These are phyloP conservation scores for rapeseed (Brassica napus) DNA, from an alignment of 345 rosid species.

Conservation along the genomic window DNA sequence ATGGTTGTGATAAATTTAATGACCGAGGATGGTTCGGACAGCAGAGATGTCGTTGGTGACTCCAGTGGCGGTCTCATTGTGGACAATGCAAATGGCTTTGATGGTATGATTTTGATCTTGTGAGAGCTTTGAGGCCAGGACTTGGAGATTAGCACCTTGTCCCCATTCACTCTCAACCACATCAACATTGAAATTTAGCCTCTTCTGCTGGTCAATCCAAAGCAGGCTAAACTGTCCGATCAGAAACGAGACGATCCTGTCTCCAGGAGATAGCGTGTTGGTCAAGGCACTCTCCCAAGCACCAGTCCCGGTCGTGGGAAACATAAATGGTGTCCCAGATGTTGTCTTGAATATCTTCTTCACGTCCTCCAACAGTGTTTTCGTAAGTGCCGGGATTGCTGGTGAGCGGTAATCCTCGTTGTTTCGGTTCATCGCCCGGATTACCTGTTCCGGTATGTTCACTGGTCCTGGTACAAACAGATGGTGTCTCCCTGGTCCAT, in stretches of 20 bases:
- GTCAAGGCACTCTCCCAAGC: slow-evolving; percentile 99
- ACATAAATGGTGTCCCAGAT: slow-evolving; percentile 77
- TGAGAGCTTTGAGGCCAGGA: slow-evolving; percentile 77
- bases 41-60: slow-evolving; percentile 92
- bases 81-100: slow-evolving; percentile 96
- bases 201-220: slow-evolving; percentile 98
- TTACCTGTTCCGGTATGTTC: slow-evolving; percentile 87
- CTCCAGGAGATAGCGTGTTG: slow-evolving; percentile 95
- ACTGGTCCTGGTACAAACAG: slow-evolving; percentile 99
- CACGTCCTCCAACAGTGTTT: slow-evolving; percentile 80
- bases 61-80: slow-evolving; percentile 98
- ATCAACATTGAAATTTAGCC: slow-evolving; percentile 89
- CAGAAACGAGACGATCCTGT: slow-evolving; percentile 80
- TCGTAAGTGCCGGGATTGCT: slow-evolving; percentile 89
- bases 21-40: slow-evolving; percentile 82
- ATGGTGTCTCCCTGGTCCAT: slow-evolving; percentile 95
- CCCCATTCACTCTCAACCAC: slow-evolving; percentile 97
- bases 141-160: slow-evolving; percentile 88
- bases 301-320: slow-evolving; percentile 99
- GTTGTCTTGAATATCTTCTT: slow-evolving; percentile 94
- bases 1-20: background rate
- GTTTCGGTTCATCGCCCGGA: slow-evolving; percentile 97
- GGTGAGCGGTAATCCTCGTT: slow-evolving; percentile 99
- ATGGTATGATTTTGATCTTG: slow-evolving; percentile 72
- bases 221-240: slow-evolving; percentile 97